A percentile compares a stretch with the other conserved stretches of the same genome.
These are phyloP conservation scores for Coniochaeta ligniaria DNA, from an alignment of 2,329 filamentous ascomycete genomes.

Conservation along the genomic window DNA sequence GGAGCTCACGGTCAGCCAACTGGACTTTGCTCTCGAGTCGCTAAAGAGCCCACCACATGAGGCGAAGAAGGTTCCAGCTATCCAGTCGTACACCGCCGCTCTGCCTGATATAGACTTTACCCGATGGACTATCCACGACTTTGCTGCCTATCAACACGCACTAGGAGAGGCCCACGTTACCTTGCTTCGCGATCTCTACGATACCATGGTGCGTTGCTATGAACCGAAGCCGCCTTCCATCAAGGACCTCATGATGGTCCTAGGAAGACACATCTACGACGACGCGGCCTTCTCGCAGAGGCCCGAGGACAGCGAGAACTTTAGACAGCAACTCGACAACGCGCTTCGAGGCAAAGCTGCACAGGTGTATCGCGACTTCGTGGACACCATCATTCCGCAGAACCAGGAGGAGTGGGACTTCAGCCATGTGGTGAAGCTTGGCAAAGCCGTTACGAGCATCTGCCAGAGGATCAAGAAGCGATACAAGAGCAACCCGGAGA, in stretches of 20 bases:
- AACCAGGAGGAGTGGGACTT: constrained; percentile 84
- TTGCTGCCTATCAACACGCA: constrained; percentile 64
- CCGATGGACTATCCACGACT: constrained; percentile 64
- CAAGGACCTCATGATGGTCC: constrained; percentile 68
- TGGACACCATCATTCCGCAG: constrained; percentile 73
- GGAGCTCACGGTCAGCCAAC: constrained; percentile 70
- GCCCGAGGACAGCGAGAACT: constrained; percentile 63
- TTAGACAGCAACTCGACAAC: constrained; percentile 62
- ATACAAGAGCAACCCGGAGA: constrained; percentile 78
- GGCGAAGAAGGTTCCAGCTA: constrained; percentile 54
- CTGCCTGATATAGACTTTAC: constrained; percentile 50
- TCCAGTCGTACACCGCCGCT: constrained; percentile 42
- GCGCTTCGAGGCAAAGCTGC: constrained; percentile 68
- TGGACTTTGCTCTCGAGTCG: constrained; percentile 78
- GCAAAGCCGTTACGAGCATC: constrained; percentile 76
- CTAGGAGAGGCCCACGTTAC: constrained; percentile 72
- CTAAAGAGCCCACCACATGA: constrained; percentile 66
- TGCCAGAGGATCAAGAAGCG: constrained; percentile 87
- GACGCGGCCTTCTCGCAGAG: constrained; percentile 70
- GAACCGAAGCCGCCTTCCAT: constrained; percentile 80
- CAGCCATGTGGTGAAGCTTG: constrained; percentile 81
- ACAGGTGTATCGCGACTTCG: constrained; percentile 70
- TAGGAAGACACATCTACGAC: constrained; percentile 74
- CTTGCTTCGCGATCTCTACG: constrained; percentile 78
- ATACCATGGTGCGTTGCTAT: constrained; percentile 81